Base-by-base conservation (phyloP, 331 rosid species). In the Quercus lobata region DNA sequence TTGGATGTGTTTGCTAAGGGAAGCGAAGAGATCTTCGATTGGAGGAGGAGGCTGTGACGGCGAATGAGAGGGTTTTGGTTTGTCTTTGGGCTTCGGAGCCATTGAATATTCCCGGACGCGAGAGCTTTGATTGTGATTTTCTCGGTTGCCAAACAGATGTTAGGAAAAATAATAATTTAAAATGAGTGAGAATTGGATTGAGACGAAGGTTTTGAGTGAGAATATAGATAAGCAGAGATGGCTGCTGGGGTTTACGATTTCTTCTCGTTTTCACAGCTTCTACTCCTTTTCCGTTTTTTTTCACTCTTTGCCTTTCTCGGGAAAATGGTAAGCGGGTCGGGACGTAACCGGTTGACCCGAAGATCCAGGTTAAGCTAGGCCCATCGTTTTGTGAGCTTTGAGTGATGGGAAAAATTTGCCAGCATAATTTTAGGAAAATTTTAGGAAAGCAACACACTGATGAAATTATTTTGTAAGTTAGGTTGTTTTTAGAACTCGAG, bases 11-110 rank as follows among this genome's bases (percentile, higher is more conserved):
- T 84, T 79, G 89, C 86, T 88, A 68, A 95, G 93, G 2, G 91
- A 73, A 7, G 90, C 30, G 88, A 95, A 95, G n/a, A 93, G 98
- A 87, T 95, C 99, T 88, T 93, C 98, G 74, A 93, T 82, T 15
- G 91, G 76, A 16, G 92, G 84, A 0, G 94, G 89, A 72, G 92
- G 91, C 89, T 88, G 97, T 8, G 90, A 76, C 46, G 92, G 71
- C 72, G 84, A 70, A 68, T 86, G 80, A 37, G 93, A 75, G 27
- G 89, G 60, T 72, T 88, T 92, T n/a, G 82, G 74, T 74, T 71
- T 88, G 70, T 89, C 89, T 76, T 84, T 91, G 75, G 88, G 73
- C 88, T 93, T 95, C 80, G 99, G 99, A 82, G 98, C 94, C 99
- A 95, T 87, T 49, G 58, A 83, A 78, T 69, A 62, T 34, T 44